Evolutionary conservation across 768 basidiomycete genomes (phyloP).

Genomic region (Paxillus rubicundulus): DNA sequence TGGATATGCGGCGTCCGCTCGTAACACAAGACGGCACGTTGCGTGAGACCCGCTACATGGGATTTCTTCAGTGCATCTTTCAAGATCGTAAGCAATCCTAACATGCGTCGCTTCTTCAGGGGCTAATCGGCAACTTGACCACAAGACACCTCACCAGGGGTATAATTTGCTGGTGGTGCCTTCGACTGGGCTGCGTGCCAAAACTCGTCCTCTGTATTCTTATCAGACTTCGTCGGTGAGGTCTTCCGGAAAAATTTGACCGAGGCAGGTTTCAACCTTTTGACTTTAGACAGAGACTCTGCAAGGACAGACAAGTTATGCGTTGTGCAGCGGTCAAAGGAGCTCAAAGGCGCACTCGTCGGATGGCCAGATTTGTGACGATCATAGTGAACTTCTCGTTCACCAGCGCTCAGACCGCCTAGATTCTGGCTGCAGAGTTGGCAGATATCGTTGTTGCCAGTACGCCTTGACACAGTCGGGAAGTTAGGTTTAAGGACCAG

Average conservation of each 20-base stretch:
- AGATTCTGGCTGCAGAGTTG: conserved; percentile 51
- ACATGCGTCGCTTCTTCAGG: conserved; percentile 5
- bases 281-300: conserved; percentile 14
- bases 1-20: conserved; percentile 58
- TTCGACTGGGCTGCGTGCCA: conserved; percentile 54
- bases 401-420: conserved; percentile 28
- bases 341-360: conserved; percentile 3
- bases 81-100: conserved; percentile 66
- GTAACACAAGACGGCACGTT: conserved; percentile 62
- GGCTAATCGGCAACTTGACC: conserved; percentile 3
- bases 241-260: not conserved
- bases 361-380: conserved; percentile 38
- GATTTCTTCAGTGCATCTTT: conserved; percentile 52
- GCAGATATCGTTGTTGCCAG: conserved; percentile 37
- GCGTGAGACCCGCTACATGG: conserved; percentile 47
- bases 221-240: conserved; percentile 4
- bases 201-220: conserved; percentile 49
- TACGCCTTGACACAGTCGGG: conserved; percentile 8
- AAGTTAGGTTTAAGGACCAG: not conserved
- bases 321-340: not conserved
- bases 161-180: conserved; percentile 54
- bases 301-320: not conserved
- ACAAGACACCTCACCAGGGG: conserved; percentile 56
- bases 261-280: conserved; percentile 13
- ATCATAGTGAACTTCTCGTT: conserved; percentile 57